These are phyloP conservation scores for Pneumocystis oryctolagi DNA, from an alignment of 1,139 yeast species.

Conservation along the genomic window DNA sequence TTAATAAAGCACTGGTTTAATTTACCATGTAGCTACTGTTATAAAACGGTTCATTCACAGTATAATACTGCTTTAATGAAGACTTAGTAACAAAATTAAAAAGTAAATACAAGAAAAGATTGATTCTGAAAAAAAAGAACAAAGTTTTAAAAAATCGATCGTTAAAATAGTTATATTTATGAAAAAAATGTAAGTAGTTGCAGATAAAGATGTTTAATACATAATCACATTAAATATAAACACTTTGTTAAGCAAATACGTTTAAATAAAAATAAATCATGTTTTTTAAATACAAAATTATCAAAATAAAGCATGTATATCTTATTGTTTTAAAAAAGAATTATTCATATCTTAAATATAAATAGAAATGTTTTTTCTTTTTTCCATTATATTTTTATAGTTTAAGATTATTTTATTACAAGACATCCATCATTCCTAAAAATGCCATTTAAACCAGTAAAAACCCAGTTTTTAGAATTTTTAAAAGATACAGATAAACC, in stretches of 20 bases:
- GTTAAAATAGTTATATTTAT: no score
- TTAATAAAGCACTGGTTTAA: not conserved
- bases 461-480: not conserved
- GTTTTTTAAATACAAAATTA: not conserved
- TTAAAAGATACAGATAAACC: not conserved
- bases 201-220: not conserved
- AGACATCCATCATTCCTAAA: not conserved
- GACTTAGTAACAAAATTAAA: not conserved
- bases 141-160: not conserved
- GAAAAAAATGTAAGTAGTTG: no score
- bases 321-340: no score
- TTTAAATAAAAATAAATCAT: no score
- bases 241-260: not conserved
- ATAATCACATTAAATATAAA: no score
- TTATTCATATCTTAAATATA: no score
- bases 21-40: conserved; percentile 43
- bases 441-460: not conserved
- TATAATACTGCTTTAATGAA: not conserved
- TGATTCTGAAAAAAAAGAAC: not conserved
- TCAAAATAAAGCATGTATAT: no score
- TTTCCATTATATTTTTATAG: not conserved
- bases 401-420: not conserved
- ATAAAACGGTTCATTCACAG: conserved; percentile 19
- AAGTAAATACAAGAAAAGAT: not conserved
- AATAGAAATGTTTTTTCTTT: not conserved